Evolutionary conservation across 768 basidiomycete genomes (phyloP).

Genomic region (Hypholoma fasciculare): DNA sequence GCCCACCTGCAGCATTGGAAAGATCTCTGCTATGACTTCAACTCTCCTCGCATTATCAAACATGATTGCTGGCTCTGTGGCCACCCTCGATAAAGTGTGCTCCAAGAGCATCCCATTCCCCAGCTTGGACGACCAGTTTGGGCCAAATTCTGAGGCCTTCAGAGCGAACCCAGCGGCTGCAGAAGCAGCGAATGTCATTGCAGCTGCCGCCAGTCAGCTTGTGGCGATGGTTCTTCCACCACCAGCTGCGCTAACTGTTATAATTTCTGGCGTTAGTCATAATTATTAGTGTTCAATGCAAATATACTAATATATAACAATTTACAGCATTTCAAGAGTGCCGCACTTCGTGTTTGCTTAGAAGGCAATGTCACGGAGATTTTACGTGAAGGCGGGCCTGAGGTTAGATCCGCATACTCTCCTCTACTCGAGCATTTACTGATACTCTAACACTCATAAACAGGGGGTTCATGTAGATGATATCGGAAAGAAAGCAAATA

Average conservation of each 20-base stretch:
- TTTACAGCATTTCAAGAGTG: conserved; percentile 21
- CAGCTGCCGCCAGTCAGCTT: conserved; percentile 34
- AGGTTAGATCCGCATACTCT: conserved; percentile 13
- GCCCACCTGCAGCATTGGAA: not conserved
- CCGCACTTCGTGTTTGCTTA: conserved; percentile 23
- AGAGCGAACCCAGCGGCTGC: conserved; percentile 27
- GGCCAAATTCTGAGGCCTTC: conserved; percentile 26
- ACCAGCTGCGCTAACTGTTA: conserved; percentile 18
- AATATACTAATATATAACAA: conserved; percentile 5
- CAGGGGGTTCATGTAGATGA: conserved; percentile 39
- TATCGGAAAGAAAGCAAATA: conserved; percentile 28
- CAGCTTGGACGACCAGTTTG: conserved; percentile 24
- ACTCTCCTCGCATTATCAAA: conserved; percentile 10
- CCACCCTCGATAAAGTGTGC: conserved; percentile 23
- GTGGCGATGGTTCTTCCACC: conserved; percentile 28
- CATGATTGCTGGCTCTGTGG: conserved; percentile 19
- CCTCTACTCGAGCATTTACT: not conserved
- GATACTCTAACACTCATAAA: not conserved
- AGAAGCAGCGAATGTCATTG: conserved; percentile 27
- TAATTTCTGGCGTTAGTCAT: conserved; percentile 23
- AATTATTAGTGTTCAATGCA: conserved; percentile 7
- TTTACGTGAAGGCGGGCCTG: conserved; percentile 30
- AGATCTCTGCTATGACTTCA: not conserved
- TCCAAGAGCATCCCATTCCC: conserved; percentile 19
- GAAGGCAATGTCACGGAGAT: conserved; percentile 23